Conservation (phyloP, 2,329 filamentous ascomycete species). For the Claviceps purpurea region DNA sequence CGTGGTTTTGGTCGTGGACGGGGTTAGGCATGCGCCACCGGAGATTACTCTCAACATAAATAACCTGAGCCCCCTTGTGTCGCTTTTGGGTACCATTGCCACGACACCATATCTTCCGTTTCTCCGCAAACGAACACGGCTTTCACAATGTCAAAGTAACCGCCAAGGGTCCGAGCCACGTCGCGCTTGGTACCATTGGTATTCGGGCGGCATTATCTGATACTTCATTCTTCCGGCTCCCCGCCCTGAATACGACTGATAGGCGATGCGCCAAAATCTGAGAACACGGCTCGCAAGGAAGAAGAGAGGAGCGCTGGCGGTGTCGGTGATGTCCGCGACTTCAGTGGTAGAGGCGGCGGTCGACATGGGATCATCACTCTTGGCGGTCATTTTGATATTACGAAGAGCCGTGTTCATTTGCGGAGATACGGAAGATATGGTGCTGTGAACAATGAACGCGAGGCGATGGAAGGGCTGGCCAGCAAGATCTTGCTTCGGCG, state of each 20-base stretch:
- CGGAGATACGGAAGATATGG: slow-evolving; percentile 89
- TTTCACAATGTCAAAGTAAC: slow-evolving; percentile 97
- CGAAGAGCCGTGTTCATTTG: slow-evolving; percentile 98
- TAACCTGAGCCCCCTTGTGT: too few relatives aligned
- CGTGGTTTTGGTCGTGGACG: slow-evolving; percentile 6
- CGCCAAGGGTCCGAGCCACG: slow-evolving; percentile 58
- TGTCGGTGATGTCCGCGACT: slow-evolving; percentile 91
- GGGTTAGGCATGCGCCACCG: too few relatives aligned
- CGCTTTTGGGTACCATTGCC: slow-evolving; percentile 67
- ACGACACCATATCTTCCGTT: slow-evolving; percentile 81
- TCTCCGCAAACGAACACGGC: slow-evolving; percentile 55
- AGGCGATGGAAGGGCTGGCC: background rate
- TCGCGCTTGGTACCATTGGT: slow-evolving; percentile 42
- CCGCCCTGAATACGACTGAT: slow-evolving; percentile 94
- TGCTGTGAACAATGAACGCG: slow-evolving; percentile 90
- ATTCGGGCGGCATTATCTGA: slow-evolving; percentile 65
- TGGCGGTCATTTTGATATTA: slow-evolving; percentile 91
- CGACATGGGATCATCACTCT: slow-evolving; percentile 71
- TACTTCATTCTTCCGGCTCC: slow-evolving; percentile 58
- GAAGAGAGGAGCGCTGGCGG: slow-evolving; percentile 92
- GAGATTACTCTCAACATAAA: too few relatives aligned
- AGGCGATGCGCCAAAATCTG: too few relatives aligned
- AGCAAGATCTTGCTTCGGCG: background rate
- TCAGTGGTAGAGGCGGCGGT: slow-evolving; percentile 40
- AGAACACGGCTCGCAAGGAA: slow-evolving; percentile 49